Evolutionary conservation across 176 grass and related monocot species (phyloP), one percentile per base, ranked within the genome.

Genomic region (Ensete ventricosum): DNA sequence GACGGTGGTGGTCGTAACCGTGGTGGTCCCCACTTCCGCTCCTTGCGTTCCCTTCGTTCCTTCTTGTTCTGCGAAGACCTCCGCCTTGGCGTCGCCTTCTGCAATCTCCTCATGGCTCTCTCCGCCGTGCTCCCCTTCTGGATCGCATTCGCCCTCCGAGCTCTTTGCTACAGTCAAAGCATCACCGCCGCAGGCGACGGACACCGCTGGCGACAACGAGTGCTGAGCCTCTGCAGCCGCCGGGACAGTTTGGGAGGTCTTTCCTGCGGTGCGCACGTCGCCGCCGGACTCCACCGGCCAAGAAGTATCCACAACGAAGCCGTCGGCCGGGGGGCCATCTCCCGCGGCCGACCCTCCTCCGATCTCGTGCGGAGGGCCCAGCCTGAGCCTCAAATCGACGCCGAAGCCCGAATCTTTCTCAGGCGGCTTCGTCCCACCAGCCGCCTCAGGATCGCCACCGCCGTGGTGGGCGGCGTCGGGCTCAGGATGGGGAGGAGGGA

Each of bases 71-170:
- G 62, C 52, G 43, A 17, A 48, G 17, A 48, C 62, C 34, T 43
- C 34, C 34, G 3, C 34, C 34, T 43, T 43, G 34, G 34, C 34
- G 34, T 43, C 34, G 34, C 34, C 34, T n/a, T 48, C 52, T 75
- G 64, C 84, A 64, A 23, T 53, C 20, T 57, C 66, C 54, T 50
- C 55, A 27, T 23, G 14, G 69, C 14, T 58, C 19, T 62, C 68
- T 12, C 10, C 34, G 9, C 17, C 34, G 22, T 54, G 16, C 53
- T 79, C 63, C 57, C 25, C 23, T 14, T 67, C 63, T 0, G 64
- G 77, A 57, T 79, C 77, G 77, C 77, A 79, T 67, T 70, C 77
- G 3, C 78, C 78, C 25, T 80, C 78, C 29, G 78, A 73, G 55
- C 53, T 70, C 27, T 43, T 70, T 26, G 65, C 64, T 26, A 9